These are phyloP conservation scores for Orobanche coerulescens DNA, from an alignment of 257 asterid species.

Conservation along the genomic window DNA sequence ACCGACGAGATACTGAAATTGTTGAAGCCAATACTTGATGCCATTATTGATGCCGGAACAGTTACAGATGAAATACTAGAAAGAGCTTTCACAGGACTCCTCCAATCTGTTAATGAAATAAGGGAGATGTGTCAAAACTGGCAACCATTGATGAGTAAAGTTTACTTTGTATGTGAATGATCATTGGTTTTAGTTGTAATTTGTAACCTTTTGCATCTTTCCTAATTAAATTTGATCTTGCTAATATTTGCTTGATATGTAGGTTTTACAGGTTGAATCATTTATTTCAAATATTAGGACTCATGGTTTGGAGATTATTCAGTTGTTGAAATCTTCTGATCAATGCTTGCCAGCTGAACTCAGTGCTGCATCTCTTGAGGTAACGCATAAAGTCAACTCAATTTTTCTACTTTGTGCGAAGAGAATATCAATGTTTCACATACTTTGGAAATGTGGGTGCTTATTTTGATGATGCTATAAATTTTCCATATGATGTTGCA, in stretches of 20 bases:
- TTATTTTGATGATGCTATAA: slow-evolving; percentile 12
- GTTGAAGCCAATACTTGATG: slow-evolving; percentile 54
- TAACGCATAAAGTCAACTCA: slow-evolving; percentile 25
- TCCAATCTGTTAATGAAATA: slow-evolving; percentile 53
- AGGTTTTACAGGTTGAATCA: slow-evolving; percentile 77
- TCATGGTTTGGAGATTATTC: slow-evolving; percentile 54
- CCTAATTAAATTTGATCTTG: not conserved
- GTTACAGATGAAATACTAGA: slow-evolving; percentile 52
- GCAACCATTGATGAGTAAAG: slow-evolving; percentile 76
- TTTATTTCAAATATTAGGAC: slow-evolving; percentile 38
- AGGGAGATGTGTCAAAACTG: slow-evolving; percentile 54
- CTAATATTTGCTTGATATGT: slow-evolving; percentile 23
- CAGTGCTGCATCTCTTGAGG: slow-evolving; percentile 62
- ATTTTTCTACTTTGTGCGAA: slow-evolving; percentile 1
- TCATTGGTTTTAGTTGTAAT: not conserved
- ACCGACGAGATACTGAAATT: slow-evolving; percentile 57
- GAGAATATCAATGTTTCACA: not conserved
- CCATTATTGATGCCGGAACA: slow-evolving; percentile 39
- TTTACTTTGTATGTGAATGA: slow-evolving; percentile 60
- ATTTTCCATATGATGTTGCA: slow-evolving; percentile 14
- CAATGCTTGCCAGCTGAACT: slow-evolving; percentile 40
- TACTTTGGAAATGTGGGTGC: slow-evolving; percentile 12
- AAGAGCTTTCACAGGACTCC: slow-evolving; percentile 42
- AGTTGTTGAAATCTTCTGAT: slow-evolving; percentile 56
- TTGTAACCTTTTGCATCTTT: not conserved